Percentiles rank a stretch among this genome's conserved stretches.
Evolutionary conservation across 129 eudicot genomes (phyloP).

Genomic region (Smallanthus sonchifolius): DNA sequence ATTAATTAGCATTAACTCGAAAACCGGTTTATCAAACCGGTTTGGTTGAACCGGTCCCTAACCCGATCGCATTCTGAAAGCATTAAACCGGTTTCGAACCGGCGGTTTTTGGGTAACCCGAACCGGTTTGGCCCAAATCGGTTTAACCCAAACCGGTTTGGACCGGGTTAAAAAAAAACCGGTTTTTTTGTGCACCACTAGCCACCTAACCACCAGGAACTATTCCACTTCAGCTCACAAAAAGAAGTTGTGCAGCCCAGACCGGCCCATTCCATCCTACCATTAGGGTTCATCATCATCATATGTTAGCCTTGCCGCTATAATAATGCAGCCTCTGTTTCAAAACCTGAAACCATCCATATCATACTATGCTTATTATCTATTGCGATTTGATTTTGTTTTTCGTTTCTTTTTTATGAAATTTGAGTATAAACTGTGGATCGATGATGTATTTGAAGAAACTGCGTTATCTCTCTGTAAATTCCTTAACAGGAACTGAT

Average conservation of each 20-base stretch:
- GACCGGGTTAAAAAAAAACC: too few relatives aligned
- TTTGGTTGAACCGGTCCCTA: too few relatives aligned
- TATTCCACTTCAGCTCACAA: background rate
- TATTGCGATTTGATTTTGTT: background rate
- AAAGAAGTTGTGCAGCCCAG: background rate
- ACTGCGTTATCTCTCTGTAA: slow-evolving; percentile 56
- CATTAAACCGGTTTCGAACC: too few relatives aligned
- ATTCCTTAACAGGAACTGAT: slow-evolving; percentile 34
- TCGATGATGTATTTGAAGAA: slow-evolving; percentile 19
- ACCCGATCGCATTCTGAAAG: too few relatives aligned
- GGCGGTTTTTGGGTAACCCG: too few relatives aligned
- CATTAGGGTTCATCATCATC: background rate
- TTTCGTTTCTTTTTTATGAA: background rate
- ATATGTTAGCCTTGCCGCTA: background rate
- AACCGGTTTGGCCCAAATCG: too few relatives aligned
- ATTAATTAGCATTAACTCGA: too few relatives aligned
- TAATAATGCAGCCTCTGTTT: background rate
- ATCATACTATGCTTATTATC: background rate
- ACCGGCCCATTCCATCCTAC: background rate
- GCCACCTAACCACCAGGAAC: too few relatives aligned
- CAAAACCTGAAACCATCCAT: background rate
- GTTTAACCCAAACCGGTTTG: too few relatives aligned
- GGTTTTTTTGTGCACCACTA: too few relatives aligned
- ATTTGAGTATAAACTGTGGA: background rate
- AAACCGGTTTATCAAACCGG: too few relatives aligned